These are phyloP conservation scores for Melampsora occidentalis DNA, from an alignment of 1,284 basidiomycete species.

Conservation along the genomic window DNA sequence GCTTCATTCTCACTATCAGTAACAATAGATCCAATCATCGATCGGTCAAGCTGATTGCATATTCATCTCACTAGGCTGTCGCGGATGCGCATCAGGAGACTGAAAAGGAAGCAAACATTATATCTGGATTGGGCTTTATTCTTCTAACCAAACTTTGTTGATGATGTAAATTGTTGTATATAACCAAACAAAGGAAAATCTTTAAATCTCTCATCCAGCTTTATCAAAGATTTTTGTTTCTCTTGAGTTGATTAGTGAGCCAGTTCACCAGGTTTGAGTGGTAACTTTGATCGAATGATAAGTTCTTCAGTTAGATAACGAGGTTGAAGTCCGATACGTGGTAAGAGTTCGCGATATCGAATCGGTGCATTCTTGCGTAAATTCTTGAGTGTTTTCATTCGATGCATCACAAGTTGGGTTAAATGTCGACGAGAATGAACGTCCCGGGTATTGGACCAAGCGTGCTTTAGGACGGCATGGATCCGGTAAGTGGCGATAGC, in stretches of 20 bases:
- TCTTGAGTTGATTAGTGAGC: slow-evolving; percentile 2
- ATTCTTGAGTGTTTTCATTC: slow-evolving; percentile 42
- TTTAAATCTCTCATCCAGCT: background rate
- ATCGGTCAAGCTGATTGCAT: background rate
- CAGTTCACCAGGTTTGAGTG: slow-evolving; percentile 32
- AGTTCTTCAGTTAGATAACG: slow-evolving; percentile 35
- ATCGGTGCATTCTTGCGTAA: slow-evolving; percentile 20
- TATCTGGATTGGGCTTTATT: background rate
- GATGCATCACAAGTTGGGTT: slow-evolving; percentile 34
- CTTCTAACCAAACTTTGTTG: background rate
- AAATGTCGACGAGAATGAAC: slow-evolving; percentile 31
- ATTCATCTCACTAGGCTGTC: slow-evolving; percentile 24
- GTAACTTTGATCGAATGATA: slow-evolving; percentile 38
- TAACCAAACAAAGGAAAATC: background rate
- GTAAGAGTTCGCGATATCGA: slow-evolving; percentile 28
- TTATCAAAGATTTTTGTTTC: background rate
- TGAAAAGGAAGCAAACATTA: background rate
- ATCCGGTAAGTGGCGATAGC: slow-evolving; percentile 37
- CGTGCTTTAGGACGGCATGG: slow-evolving; percentile 30
- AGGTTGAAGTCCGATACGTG: slow-evolving; percentile 37
- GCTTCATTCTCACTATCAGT: slow-evolving; percentile 2
- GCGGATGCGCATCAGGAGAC: slow-evolving; percentile 39
- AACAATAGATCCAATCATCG: background rate
- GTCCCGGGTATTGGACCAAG: slow-evolving; percentile 34
- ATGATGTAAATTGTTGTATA: background rate